Evolutionary conservation across 1,284 basidiomycete genomes (phyloP).

Genomic region (Irpex sp.): DNA sequence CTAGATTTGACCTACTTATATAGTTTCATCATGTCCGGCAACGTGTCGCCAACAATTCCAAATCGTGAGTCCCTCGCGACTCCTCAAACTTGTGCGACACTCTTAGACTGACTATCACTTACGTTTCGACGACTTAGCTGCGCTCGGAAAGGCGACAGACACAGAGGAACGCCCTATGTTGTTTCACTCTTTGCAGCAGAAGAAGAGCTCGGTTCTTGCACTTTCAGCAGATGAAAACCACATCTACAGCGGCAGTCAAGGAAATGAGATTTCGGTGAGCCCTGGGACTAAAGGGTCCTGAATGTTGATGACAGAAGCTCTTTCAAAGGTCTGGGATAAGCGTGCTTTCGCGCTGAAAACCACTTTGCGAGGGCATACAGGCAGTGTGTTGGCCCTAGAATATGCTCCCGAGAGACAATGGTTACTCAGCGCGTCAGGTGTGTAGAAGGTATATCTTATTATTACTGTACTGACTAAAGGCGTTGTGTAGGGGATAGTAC

Average conservation of each 20-base stretch:
- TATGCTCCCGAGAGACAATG: constrained; percentile 73
- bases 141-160: constrained; percentile 18
- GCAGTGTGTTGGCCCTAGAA: constrained; percentile 80
- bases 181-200: constrained; percentile 65
- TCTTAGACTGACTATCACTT: neutral
- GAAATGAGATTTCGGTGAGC: constrained; percentile 66
- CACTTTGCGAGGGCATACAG: constrained; percentile 81
- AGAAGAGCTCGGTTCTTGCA: constrained; percentile 67
- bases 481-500: constrained; percentile 74
- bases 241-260: constrained; percentile 85
- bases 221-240: constrained; percentile 66
- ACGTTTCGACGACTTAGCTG: constrained; percentile 14
- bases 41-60: constrained; percentile 1
- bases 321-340: constrained; percentile 75
- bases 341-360: constrained; percentile 61
- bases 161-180: constrained; percentile 26
- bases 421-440: constrained; percentile 82
- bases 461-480: constrained; percentile 1
- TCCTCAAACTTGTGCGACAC: neutral
- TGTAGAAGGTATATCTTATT: constrained; percentile 14
- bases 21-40: neutral
- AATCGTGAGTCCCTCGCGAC: neutral
- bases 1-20: neutral
- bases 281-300: constrained; percentile 4
- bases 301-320: neutral